These are phyloP conservation scores for Clavariopsis aquatica DNA, from an alignment of 495 filamentous ascomycete species.

Conservation along the genomic window DNA sequence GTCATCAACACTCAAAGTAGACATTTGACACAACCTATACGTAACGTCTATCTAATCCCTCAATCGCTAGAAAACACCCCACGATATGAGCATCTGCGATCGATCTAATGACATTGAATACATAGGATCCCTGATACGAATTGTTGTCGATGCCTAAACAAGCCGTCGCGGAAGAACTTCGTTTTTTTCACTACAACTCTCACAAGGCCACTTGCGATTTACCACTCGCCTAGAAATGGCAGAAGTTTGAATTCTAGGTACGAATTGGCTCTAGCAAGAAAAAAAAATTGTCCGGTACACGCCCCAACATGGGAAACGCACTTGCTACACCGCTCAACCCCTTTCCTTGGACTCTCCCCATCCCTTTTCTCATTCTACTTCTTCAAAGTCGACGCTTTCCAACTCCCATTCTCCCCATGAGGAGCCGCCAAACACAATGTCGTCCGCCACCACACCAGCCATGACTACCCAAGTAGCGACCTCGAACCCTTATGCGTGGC, in stretches of 20 bases:
- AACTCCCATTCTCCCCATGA: background rate
- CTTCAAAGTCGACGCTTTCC: too few relatives aligned
- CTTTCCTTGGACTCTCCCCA: background rate
- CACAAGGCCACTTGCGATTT: background rate
- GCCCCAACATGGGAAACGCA: background rate
- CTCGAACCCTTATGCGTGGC: constrained; percentile 61
- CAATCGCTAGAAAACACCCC: background rate
- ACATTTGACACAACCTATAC: background rate
- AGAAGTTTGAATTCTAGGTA: background rate
- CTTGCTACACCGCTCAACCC: background rate
- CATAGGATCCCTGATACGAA: background rate
- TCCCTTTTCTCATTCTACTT: background rate
- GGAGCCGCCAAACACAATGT: background rate
- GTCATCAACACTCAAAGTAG: background rate
- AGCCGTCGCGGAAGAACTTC: too few relatives aligned
- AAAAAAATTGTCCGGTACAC: constrained; percentile 2
- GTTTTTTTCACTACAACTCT: too few relatives aligned
- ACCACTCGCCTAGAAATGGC: background rate
- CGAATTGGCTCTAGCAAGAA: background rate
- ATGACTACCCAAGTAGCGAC: constrained; percentile 18
- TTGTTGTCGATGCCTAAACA: too few relatives aligned
- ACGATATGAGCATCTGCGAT: background rate
- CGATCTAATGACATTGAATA: too few relatives aligned
- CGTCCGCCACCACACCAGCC: background rate
- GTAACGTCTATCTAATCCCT: background rate